Conservation (phyloP, 441 rosid species). For the Adansonia madagascariensis region DNA sequence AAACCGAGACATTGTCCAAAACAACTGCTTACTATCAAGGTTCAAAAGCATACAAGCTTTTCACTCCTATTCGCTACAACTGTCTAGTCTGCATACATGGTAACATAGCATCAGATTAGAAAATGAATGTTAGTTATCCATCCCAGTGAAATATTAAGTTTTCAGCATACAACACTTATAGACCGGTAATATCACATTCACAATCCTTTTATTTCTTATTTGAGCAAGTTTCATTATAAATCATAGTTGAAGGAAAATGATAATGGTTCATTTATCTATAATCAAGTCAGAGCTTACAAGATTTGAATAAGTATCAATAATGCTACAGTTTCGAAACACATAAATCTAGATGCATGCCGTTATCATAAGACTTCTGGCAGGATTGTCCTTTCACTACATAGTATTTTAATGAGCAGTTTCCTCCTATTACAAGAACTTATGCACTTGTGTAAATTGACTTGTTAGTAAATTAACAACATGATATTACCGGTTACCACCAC, state of each 20-base stretch:
- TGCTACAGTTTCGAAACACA: not conserved
- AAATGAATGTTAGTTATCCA: conserved; percentile 5
- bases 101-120: not conserved
- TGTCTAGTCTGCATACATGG: not conserved
- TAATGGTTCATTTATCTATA: not conserved
- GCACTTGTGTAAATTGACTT: not conserved
- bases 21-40: not conserved
- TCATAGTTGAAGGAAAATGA: not conserved
- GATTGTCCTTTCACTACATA: not conserved
- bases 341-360: not conserved
- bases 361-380: not conserved
- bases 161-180: not conserved
- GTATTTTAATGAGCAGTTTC: not conserved
- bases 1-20: not conserved
- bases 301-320: not conserved
- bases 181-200: not conserved
- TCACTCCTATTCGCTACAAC: not conserved
- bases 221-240: not conserved
- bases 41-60: not conserved
- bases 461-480: conserved; percentile 1
- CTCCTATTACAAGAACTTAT: not conserved
- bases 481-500: not conserved
- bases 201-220: not conserved
- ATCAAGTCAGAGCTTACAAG: not conserved
- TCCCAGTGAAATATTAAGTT: not conserved